These are phyloP conservation scores for Rhizopus stolonifer DNA, from an alignment of 371 early-diverging fungal genomes.

Conservation along the genomic window DNA sequence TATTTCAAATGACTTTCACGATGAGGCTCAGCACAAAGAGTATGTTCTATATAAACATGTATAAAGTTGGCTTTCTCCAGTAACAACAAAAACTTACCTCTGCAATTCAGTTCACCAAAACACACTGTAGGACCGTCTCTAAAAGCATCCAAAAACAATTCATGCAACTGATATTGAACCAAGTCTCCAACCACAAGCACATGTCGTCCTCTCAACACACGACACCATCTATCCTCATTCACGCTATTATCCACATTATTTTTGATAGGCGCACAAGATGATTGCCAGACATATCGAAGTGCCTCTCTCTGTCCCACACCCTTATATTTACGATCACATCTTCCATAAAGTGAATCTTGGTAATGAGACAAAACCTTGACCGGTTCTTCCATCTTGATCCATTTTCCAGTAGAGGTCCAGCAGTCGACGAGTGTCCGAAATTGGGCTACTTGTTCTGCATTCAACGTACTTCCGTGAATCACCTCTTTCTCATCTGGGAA, in stretches of 20 bases:
- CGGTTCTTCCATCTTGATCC: constrained; percentile 16
- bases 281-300: constrained; percentile 31
- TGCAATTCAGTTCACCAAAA: constrained; percentile 58
- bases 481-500: constrained; percentile 5
- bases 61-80: background rate
- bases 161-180: constrained; percentile 60
- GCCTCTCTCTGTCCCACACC: constrained; percentile 16
- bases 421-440: constrained; percentile 30
- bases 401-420: constrained; percentile 25
- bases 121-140: constrained; percentile 51
- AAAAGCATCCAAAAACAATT: constrained; percentile 48
- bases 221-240: constrained; percentile 32
- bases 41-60: constrained; percentile 32
- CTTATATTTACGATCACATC: constrained; percentile 34
- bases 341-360: constrained; percentile 44
- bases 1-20: constrained; percentile 40
- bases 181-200: constrained; percentile 57
- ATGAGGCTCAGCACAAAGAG: constrained; percentile 28
- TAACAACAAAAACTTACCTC: constrained; percentile 27
- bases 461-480: constrained; percentile 23
- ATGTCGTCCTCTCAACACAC: constrained; percentile 31
- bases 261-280: constrained; percentile 13
- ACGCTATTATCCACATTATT: background rate
- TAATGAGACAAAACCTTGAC: constrained; percentile 28
- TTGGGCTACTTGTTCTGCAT: background rate